Evolutionary conservation across 2,329 filamentous ascomycete genomes (phyloP).

Genomic region (Penicillium paneum): DNA sequence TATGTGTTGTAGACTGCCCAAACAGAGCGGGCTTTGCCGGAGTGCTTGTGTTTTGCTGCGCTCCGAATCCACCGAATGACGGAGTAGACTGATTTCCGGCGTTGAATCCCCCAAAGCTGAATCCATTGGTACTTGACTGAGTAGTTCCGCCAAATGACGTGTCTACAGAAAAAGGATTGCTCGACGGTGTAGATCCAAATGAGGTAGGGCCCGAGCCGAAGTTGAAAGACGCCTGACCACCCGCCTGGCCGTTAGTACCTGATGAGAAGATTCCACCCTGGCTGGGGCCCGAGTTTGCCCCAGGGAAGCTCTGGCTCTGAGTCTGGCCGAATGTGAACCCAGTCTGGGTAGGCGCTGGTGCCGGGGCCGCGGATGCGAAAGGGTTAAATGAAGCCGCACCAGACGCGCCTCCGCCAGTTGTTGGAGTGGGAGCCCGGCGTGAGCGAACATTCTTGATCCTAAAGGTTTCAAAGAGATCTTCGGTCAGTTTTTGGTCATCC

Average conservation of each 20-base stretch:
- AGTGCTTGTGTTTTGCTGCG: conserved; percentile 6
- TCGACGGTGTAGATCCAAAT: conserved; percentile 4
- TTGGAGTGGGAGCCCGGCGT: conserved; percentile 19
- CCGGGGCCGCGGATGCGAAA: conserved; percentile 12
- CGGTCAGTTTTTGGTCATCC: conserved; percentile 2
- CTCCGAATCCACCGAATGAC: conserved; percentile 14
- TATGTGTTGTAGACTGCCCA: conserved; percentile 13
- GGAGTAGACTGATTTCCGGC: conserved; percentile 9
- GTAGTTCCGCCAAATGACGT: conserved; percentile 8
- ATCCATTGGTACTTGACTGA: conserved; percentile 8
- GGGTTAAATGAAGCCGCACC: conserved; percentile 7
- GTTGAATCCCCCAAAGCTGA: conserved; percentile 9
- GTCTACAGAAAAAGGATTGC: conserved; percentile 18
- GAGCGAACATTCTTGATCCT: conserved; percentile 32
- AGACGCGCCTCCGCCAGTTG: conserved; percentile 8
- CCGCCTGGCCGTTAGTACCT: conserved; percentile 9
- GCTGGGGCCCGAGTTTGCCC: conserved; percentile 12
- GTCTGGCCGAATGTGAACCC: conserved; percentile 21
- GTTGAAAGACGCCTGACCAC: conserved; percentile 15
- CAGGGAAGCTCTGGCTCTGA: conserved; percentile 25
- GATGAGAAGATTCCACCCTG: conserved; percentile 22
- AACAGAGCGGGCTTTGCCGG: conserved; percentile 12
- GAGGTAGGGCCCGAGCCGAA: conserved; percentile 10
- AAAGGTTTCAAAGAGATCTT: not conserved
- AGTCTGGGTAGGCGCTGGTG: conserved; percentile 10